phyloP scores from a whole-genome alignment of 2,329 filamentous ascomycete species.

The Lithohypha guttulata region DNA sequence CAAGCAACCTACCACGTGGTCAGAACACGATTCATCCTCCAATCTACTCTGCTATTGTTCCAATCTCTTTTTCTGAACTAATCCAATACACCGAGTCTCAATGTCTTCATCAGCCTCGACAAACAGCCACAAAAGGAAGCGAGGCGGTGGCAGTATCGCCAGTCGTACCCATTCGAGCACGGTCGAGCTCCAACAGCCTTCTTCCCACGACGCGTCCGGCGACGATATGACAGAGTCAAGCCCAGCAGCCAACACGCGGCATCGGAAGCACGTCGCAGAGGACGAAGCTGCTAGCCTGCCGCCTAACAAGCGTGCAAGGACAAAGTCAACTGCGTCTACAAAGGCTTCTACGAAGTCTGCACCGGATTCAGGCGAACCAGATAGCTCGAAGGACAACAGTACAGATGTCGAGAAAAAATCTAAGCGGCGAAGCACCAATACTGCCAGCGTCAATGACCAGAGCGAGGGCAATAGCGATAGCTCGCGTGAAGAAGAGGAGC shows the following conservation, averaged over 20 bases:
- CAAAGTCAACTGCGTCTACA: constrained; percentile 30
- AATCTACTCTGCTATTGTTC: too few relatives aligned
- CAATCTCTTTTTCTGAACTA: too few relatives aligned
- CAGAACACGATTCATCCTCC: background rate
- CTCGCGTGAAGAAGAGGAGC: constrained; percentile 31
- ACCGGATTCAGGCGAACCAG: constrained; percentile 55
- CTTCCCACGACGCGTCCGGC: constrained; percentile 70
- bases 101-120: constrained; percentile 54
- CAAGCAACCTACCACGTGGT: constrained; percentile 3
- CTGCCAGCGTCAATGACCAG: constrained; percentile 28
- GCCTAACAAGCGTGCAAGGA: constrained; percentile 66
- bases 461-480: constrained; percentile 20
- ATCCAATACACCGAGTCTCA: background rate
- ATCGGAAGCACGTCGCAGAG: constrained; percentile 43
- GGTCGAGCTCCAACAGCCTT: constrained; percentile 56
- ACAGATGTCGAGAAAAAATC: constrained; percentile 47
- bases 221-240: constrained; percentile 60
- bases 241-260: constrained; percentile 45
- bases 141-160: constrained; percentile 41
- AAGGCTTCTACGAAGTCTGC: constrained; percentile 25
- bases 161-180: constrained; percentile 40
- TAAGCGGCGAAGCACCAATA: constrained; percentile 50
- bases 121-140: constrained; percentile 66
- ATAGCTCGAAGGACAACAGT: constrained; percentile 53
- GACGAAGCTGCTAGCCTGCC: constrained; percentile 41